Conservation (phyloP, 2,329 filamentous ascomycete species). For the Colletotrichum theobromicola region DNA sequence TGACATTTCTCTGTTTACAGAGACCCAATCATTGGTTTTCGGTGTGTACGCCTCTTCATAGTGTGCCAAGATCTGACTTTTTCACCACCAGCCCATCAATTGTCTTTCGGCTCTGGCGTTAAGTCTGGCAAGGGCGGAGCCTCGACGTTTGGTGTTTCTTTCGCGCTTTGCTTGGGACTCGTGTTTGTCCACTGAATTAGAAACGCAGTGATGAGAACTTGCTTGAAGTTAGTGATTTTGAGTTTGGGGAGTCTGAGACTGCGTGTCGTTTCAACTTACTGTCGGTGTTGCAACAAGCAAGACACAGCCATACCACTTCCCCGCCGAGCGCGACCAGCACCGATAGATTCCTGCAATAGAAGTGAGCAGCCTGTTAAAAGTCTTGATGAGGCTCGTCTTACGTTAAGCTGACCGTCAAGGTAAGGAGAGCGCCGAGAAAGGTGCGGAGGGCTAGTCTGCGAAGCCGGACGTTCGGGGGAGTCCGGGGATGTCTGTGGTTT, state of each 20-base stretch:
- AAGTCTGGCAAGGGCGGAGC: not conserved
- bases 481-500: not conserved
- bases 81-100: not conserved
- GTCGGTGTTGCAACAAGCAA: constrained; percentile 4
- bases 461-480: not conserved
- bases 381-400: rapidly evolving
- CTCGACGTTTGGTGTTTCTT: not conserved
- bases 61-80: not conserved
- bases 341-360: not conserved
- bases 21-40: not conserved
- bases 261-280: not conserved
- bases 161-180: not conserved
- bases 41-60: not conserved
- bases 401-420: not conserved
- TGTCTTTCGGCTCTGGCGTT: not conserved
- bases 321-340: not conserved
- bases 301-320: not conserved
- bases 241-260: not conserved
- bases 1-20: not conserved
- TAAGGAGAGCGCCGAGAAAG: not conserved
- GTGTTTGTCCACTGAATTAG: not conserved
- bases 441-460: not conserved
- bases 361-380: not conserved
- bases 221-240: not conserved
- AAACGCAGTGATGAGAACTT: not conserved